These are phyloP conservation scores for Stagonosporopsis rhizophila DNA, from an alignment of 2,329 filamentous ascomycete species.

Conservation along the genomic window DNA sequence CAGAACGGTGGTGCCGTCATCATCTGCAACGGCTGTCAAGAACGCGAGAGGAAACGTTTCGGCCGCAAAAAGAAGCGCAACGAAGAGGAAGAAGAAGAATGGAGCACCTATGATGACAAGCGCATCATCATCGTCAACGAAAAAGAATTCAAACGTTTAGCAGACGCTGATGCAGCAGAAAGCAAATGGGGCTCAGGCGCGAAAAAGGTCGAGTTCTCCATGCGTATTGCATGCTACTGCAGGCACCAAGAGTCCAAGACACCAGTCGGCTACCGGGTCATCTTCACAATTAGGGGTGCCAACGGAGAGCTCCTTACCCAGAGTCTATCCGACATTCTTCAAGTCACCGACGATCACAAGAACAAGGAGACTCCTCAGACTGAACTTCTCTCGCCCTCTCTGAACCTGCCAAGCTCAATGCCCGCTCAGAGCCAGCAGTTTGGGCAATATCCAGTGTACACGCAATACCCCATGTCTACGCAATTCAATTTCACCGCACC, in stretches of 20 bases:
- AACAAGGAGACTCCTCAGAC: constrained; percentile 53
- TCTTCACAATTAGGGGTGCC: constrained; percentile 91
- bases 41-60: constrained; percentile 87
- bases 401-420: constrained; percentile 30
- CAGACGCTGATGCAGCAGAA: constrained; percentile 33
- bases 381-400: constrained; percentile 28
- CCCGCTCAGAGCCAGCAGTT: constrained; percentile 21
- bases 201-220: constrained; percentile 82
- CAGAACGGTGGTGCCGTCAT: constrained; percentile 91
- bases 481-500: constrained; percentile 20
- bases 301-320: constrained; percentile 80
- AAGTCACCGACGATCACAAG: constrained; percentile 98
- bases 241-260: constrained; percentile 92
- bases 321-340: constrained; percentile 77
- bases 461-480: constrained; percentile 16
- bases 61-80: constrained; percentile 94
- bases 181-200: constrained; percentile 49
- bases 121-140: constrained; percentile 52
- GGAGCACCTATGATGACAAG: constrained; percentile 61
- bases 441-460: constrained; percentile 13
- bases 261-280: constrained; percentile 77
- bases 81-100: constrained; percentile 83
- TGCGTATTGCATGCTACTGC: constrained; percentile 98
- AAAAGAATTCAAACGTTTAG: constrained; percentile 47
- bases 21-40: constrained; percentile 91